Conservation (phyloP, 2,329 filamentous ascomycete species). For the Fusarium sulawesiense region DNA sequence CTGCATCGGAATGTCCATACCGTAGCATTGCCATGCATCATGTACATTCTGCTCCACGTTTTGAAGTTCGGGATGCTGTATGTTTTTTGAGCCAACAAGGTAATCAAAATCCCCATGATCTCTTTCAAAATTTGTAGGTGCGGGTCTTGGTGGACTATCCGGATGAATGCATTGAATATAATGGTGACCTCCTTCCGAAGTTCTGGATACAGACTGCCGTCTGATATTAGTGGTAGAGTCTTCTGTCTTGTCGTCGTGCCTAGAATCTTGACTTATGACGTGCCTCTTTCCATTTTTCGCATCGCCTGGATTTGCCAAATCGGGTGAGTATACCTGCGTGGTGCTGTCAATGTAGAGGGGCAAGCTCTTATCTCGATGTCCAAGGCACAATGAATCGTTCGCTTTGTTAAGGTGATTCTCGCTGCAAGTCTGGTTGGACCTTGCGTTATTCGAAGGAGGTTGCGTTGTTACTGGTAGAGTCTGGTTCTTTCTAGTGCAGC, state of each 20-base stretch:
- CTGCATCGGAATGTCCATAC: not conserved
- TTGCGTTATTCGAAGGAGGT: not conserved
- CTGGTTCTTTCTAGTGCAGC: not conserved
- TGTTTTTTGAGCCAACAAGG: not conserved
- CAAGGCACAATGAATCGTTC: not conserved
- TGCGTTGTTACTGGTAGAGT: not conserved
- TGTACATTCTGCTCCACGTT: not conserved
- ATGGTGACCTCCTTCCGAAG: slow-evolving; percentile 7
- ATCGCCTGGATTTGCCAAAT: not conserved
- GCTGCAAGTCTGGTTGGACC: not conserved
- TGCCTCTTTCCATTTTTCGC: not conserved
- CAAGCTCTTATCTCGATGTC: not conserved
- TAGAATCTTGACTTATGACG: not conserved
- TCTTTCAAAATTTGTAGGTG: not conserved
- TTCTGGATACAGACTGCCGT: not conserved
- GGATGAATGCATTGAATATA: not conserved
- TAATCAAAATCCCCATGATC: not conserved
- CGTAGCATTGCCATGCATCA: not conserved
- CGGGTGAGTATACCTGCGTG: not conserved
- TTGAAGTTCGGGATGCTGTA: not conserved
- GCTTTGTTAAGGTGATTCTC: not conserved
- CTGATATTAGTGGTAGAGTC: not conserved
- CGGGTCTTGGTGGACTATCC: not conserved
- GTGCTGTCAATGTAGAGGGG: not conserved
- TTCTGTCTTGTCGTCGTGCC: not conserved